Base-by-base conservation (phyloP, 2,329 filamentous ascomycete genomes). In the Cyclaneusma minus region DNA sequence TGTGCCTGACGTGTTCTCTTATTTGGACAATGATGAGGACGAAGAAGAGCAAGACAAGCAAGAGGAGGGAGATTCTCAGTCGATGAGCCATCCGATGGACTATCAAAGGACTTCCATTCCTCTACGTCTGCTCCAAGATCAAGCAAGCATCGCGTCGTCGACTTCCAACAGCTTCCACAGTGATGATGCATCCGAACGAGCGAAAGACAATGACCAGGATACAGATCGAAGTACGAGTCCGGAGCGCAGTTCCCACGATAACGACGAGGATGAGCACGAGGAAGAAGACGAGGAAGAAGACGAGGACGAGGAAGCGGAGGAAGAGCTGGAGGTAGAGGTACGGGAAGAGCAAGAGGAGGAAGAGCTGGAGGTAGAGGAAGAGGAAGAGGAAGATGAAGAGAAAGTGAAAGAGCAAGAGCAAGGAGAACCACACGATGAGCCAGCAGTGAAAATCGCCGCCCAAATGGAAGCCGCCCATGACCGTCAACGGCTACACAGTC, bases 161-260 rank as follows among this genome's bases (percentile, higher is more conserved):
- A 28, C 34, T 12, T 37, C 42, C 7, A 43, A 37, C 19, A 43
- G 41, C 29, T 37, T 41, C 22, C 40, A 40, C 18, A 39, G 38
- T 17, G 52, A 54, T 27, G 40, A 48, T 17, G 54, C 48, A 16
- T 54, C 52, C 3, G 46, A 50, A 9, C 36, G 37, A 6, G 29
- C 41, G 13, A 47, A 35, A 3, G 51, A 53, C 11, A 44, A 48
- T 22, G n/a, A n/a, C n/a, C n/a, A n/a, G n/a, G 58, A 57, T 20
- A 62, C 56, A 4, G 56, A 61, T 28, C 45, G 47, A 12, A 59
- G 53, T 26, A 57, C 50, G 3, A 62, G 55, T 26, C 56, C 58
- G 0, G 56, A 60, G 13, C 43, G 45, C 17, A 56, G 52, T 28
- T 38, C 49, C 13, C 44, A 50, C 17, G 55, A 45, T 3, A 35